Base-by-base conservation (phyloP, 768 basidiomycete genomes). In the Strobilomyces echinocephalus region DNA sequence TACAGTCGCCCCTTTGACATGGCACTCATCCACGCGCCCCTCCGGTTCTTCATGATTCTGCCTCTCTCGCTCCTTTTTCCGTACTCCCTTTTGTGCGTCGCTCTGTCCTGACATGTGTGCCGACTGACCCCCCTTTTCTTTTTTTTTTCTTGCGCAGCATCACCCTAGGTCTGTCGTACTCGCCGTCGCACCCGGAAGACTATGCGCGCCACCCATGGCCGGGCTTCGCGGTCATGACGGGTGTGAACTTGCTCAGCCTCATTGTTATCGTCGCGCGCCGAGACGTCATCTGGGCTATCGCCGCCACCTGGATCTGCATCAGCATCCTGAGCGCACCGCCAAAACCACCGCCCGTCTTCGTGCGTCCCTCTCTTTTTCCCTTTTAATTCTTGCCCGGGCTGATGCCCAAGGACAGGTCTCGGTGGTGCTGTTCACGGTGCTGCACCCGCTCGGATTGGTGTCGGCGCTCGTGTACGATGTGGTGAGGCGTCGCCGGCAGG, bases 1-100 rank as follows among this genome's bases (percentile, higher is more conserved):
- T 72, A 72, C 21, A 66, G 72, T 0, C 78, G 83, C 1, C 91
- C 90, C 0, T 68, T 95, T 38, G 91, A 94, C 67, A 83, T 81
- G 33, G 76, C 84, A 0, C 84, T 95, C 59, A 89, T 97, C 52
- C 94, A 97, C 60, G 88, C 89, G 0, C 95, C 95, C 0, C 74
- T 95, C 49, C 78, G 89, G 3, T 84, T 91, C 54, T 50, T 78
- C 67, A 61, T 82, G 81, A 45, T 87, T 75, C 81, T 88, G 52
- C 72, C 82, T 56, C 33, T 59, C 15, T 65, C 69, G 0, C 51
- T 81, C 41, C 64, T 80, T 56, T 76, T 83, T 55, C 69, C 73
- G 1, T 80, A 83, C 57, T 79, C 77, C 38, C 76, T 84, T 14
- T 84, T 86, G 76, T 79, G 55, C 42, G 73, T 65, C 12, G 5